phyloP scores from a whole-genome alignment of 768 basidiomycete genomes.

The Kwoniella sp. region DNA sequence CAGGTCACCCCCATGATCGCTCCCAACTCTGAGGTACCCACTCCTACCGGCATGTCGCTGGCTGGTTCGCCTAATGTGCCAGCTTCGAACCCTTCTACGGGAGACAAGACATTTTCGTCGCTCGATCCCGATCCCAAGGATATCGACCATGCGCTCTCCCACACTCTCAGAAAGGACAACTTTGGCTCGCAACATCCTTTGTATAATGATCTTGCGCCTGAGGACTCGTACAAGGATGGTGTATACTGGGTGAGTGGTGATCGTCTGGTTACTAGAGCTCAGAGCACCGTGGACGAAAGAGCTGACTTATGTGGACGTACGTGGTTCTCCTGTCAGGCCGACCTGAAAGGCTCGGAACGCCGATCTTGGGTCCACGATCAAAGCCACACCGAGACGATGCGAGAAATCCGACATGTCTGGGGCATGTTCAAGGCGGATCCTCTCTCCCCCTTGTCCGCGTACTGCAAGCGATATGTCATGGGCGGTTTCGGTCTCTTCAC shows the following conservation, averaged over 20 bases:
- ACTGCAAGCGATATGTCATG: conserved; percentile 57
- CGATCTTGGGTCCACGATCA: conserved; percentile 52
- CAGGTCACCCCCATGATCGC: conserved; percentile 22
- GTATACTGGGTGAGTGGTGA: conserved; percentile 41
- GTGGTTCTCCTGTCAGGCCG: conserved; percentile 43
- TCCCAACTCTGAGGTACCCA: conserved; percentile 21
- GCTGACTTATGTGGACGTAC: background rate
- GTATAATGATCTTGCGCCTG: conserved; percentile 42
- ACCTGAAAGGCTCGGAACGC: conserved; percentile 49
- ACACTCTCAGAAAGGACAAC: conserved; percentile 6
- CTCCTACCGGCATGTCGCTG: conserved; percentile 12
- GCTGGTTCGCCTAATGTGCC: conserved; percentile 9
- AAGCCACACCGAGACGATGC: conserved; percentile 47
- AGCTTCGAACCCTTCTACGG: conserved; percentile 3
- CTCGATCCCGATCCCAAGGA: conserved; percentile 11
- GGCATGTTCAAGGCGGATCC: conserved; percentile 57
- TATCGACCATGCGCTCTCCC: conserved; percentile 14
- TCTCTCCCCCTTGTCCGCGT: conserved; percentile 46
- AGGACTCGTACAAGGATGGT: conserved; percentile 38
- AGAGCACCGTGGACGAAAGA: background rate
- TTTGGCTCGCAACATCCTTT: conserved; percentile 33
- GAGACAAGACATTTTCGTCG: conserved; percentile 10
- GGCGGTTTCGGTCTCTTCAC: conserved; percentile 55
- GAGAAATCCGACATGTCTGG: conserved; percentile 52
- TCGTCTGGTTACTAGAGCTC: too few relatives aligned